A percentile compares a stretch with the other conserved stretches of the same genome.
phyloP scores from a whole-genome alignment of 169 alveolate species.

The Theileria equi region DNA sequence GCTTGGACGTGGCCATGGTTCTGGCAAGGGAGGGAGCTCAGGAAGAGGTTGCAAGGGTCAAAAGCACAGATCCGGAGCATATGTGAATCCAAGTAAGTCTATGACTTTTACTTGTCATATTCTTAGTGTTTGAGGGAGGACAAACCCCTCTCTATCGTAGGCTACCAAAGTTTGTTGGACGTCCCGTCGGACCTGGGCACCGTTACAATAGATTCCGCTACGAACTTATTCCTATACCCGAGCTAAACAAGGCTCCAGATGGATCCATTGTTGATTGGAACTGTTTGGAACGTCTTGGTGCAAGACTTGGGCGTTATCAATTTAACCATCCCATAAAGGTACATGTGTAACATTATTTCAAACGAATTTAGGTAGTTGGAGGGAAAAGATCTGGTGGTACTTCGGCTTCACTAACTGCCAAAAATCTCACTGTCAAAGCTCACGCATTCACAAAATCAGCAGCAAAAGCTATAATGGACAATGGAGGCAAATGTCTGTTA shows the following conservation, averaged over 20 bases:
- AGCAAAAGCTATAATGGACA: slow-evolving; percentile 69
- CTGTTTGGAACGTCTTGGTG: slow-evolving; percentile 67
- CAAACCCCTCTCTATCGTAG: slow-evolving; percentile 75
- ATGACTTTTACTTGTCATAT: slow-evolving; percentile 9
- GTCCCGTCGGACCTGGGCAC: slow-evolving; percentile 76
- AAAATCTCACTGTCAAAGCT: slow-evolving; percentile 72
- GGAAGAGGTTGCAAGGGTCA: slow-evolving; percentile 78
- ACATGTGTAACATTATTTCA: background rate
- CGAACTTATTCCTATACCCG: slow-evolving; percentile 69
- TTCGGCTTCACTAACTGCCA: slow-evolving; percentile 52
- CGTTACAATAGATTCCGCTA: slow-evolving; percentile 59
- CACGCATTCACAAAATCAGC: slow-evolving; percentile 73
- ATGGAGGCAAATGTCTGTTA: slow-evolving; percentile 71
- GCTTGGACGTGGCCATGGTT: slow-evolving; percentile 78
- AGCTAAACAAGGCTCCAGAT: slow-evolving; percentile 63
- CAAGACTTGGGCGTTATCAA: slow-evolving; percentile 69
- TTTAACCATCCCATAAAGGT: slow-evolving; percentile 73
- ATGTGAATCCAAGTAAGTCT: slow-evolving; percentile 39
- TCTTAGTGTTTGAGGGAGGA: slow-evolving; percentile 73
- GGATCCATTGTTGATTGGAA: slow-evolving; percentile 74
- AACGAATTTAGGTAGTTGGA: slow-evolving; percentile 27
- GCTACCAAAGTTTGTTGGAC: slow-evolving; percentile 73
- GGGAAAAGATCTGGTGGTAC: slow-evolving; percentile 45
- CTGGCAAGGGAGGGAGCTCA: slow-evolving; percentile 75
- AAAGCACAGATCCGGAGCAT: slow-evolving; percentile 75